phyloP scores from a whole-genome alignment of 257 asterid genomes.

The Solanum piurae region DNA sequence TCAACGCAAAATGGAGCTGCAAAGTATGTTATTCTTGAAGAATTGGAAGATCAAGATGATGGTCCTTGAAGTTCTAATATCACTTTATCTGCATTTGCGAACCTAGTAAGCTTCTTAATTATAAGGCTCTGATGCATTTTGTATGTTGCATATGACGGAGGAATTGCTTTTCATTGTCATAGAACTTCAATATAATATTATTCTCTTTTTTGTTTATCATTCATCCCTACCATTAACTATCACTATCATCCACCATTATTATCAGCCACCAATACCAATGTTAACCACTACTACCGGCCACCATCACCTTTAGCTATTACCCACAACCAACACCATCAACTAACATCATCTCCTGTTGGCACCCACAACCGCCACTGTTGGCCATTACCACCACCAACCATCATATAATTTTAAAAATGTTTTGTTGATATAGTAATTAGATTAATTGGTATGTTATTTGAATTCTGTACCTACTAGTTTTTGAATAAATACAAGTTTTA shows the following conservation, averaged over 20 bases:
- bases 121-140: neutral
- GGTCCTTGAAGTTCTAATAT: conserved; percentile 18
- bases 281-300: neutral
- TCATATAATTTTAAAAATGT: neutral
- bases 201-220: neutral
- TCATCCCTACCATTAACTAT: neutral
- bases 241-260: neutral
- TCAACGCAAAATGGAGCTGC: conserved; percentile 23
- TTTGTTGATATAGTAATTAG: neutral
- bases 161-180: neutral
- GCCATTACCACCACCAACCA: neutral
- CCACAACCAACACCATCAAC: neutral
- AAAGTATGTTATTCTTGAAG: conserved; percentile 78
- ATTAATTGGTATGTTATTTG: neutral
- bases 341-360: neutral
- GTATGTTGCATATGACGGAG: neutral
- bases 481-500: neutral
- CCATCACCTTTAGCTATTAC: neutral
- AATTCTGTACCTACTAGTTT: neutral
- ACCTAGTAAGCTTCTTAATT: conserved; percentile 22
- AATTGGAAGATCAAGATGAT: conserved; percentile 65
- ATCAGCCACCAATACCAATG: neutral
- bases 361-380: neutral
- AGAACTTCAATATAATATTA: neutral
- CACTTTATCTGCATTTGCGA: conserved; percentile 4